Conservation (phyloP, 176 grass and related monocot genomes). For the Aegilops longissima region DNA sequence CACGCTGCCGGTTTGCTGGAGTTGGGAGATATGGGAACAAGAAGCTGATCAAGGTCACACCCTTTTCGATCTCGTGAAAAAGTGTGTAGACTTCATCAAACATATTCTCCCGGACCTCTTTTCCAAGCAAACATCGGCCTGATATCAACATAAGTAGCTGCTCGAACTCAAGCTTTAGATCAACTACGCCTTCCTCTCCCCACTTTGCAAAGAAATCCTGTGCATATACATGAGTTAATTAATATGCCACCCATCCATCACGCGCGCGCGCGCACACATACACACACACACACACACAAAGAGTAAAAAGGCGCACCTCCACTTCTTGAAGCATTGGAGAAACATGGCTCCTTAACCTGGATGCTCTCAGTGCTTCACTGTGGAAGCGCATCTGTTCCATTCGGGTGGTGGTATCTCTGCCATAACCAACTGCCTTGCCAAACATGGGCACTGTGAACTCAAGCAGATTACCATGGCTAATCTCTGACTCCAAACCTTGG, state of each 20-base stretch:
- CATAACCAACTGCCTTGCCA: constrained; percentile 38
- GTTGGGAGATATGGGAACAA: constrained; percentile 51
- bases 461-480: background rate
- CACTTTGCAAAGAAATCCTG: constrained; percentile 25
- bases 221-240: too few relatives aligned
- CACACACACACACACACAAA: too few relatives aligned
- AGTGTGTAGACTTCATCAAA: constrained; percentile 34
- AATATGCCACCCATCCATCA: too few relatives aligned
- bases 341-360: constrained; percentile 34
- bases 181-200: constrained; percentile 43
- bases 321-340: constrained; percentile 38
- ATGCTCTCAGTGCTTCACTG: constrained; percentile 27
- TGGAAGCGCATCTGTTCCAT: constrained; percentile 47
- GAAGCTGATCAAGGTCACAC: too few relatives aligned
- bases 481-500: background rate
- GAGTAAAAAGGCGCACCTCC: constrained; percentile 23
- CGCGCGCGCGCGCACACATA: too few relatives aligned
- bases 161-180: constrained; percentile 39
- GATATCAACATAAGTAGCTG: constrained; percentile 41
- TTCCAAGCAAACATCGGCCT: constrained; percentile 52
- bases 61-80: constrained; percentile 23
- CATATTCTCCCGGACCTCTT: constrained; percentile 41
- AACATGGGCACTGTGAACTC: constrained; percentile 18
- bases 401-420: constrained; percentile 11
- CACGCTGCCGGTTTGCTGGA: constrained; percentile 10